A percentile compares a stretch with the other conserved stretches of the same genome.
Conservation (phyloP, 2,329 filamentous ascomycete species). For the Penicillium hesseltinei region DNA sequence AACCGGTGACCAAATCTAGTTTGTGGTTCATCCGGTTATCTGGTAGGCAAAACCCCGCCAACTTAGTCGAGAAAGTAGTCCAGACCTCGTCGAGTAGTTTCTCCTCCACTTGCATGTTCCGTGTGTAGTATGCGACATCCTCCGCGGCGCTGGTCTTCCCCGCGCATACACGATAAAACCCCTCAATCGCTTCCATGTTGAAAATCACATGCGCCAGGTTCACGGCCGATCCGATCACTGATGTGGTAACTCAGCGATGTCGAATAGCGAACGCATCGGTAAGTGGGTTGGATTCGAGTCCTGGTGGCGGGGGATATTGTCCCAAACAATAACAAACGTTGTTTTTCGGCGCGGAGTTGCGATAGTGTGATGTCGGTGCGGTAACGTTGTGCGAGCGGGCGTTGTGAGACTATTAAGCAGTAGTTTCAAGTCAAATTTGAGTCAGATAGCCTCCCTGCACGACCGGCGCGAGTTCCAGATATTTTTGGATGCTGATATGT, state of each 20-base stretch:
- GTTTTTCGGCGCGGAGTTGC: neutral
- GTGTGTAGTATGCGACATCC: neutral
- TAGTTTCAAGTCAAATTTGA: neutral
- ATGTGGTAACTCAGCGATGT: conserved; percentile 12
- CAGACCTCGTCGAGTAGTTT: conserved; percentile 13
- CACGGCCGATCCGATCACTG: conserved; percentile 9
- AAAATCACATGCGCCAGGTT: conserved; percentile 12
- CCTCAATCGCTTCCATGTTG: conserved; percentile 17
- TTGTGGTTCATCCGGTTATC: neutral
- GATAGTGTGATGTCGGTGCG: neutral
- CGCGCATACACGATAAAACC: conserved; percentile 3
- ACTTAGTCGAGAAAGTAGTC: neutral
- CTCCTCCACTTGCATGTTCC: conserved; percentile 5
- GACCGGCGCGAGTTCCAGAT: conserved; percentile 21
- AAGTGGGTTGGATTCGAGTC: conserved; percentile 4
- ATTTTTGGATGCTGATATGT: conserved; percentile 6
- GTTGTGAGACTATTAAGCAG: neutral
- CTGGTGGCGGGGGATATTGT: neutral
- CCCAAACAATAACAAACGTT: neutral
- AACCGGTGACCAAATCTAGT: conserved; percentile 1
- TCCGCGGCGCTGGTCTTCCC: neutral
- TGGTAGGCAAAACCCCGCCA: neutral
- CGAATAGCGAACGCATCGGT: conserved; percentile 19
- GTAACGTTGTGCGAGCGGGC: neutral
- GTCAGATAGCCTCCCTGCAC: conserved; percentile 18